Conservation (phyloP, 108 stramenopile genomes). For the Halocafeteria seosinensis region DNA sequence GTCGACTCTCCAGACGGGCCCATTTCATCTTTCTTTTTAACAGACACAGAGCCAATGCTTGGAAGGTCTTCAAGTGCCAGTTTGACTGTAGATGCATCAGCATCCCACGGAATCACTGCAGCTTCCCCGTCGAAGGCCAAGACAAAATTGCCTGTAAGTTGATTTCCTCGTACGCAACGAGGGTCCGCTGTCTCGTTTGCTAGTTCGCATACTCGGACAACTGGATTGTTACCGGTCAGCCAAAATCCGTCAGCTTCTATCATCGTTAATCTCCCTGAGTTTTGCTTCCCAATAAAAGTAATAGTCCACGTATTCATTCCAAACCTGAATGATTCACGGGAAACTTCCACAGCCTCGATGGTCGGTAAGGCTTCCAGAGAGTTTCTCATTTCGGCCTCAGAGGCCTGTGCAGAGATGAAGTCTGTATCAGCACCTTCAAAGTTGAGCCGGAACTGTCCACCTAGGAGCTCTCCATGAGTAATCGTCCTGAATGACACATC, state of each 20-base stretch:
- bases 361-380: conserved; percentile 43
- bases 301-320: too few relatives aligned
- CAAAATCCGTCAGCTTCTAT: too few relatives aligned
- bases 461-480: conserved; percentile 30
- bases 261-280: too few relatives aligned
- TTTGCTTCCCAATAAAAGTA: too few relatives aligned
- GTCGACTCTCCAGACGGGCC: background rate
- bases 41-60: background rate
- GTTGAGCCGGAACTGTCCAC: conserved; percentile 41
- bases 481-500: conserved; percentile 34
- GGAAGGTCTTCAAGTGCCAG: background rate
- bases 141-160: background rate
- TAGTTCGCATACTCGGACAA: too few relatives aligned
- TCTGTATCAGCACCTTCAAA: conserved; percentile 31
- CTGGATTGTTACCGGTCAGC: too few relatives aligned
- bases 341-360: conserved; percentile 7
- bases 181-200: too few relatives aligned
- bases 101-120: background rate
- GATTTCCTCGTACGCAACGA: background rate
- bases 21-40: background rate
- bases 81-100: background rate
- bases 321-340: too few relatives aligned
- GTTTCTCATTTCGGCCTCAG: conserved; percentile 36
- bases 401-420: conserved; percentile 37
- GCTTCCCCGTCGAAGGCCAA: background rate